These are phyloP conservation scores for Beauveria caledonica DNA, from an alignment of 2,329 filamentous ascomycete species.

Conservation along the genomic window DNA sequence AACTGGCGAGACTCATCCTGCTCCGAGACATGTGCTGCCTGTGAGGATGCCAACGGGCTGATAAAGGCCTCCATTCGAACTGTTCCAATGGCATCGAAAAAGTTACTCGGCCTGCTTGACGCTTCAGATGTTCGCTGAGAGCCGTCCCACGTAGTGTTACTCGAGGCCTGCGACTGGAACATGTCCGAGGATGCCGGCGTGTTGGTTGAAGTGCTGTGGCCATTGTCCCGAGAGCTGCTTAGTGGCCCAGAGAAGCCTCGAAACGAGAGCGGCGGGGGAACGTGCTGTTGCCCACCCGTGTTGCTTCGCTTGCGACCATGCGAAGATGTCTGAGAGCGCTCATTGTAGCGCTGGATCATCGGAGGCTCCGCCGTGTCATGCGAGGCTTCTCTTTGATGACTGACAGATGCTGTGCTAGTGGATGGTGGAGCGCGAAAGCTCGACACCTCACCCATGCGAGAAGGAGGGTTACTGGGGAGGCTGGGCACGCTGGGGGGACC, in stretches of 20 bases:
- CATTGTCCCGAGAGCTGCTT: conserved; percentile 33
- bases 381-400: conserved; percentile 39
- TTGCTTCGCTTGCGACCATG: conserved; percentile 86
- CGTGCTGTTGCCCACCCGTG: conserved; percentile 58
- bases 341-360: conserved; percentile 60
- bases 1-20: conserved; percentile 43
- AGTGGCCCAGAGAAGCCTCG: conserved; percentile 64
- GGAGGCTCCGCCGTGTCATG: conserved; percentile 63
- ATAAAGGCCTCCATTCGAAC: conserved; percentile 98
- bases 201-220: conserved; percentile 49
- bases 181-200: conserved; percentile 55
- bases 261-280: conserved; percentile 62
- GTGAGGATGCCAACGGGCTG: conserved; percentile 46
- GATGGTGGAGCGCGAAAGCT: conserved; percentile 33
- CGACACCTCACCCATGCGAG: conserved; percentile 27
- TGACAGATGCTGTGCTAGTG: conserved; percentile 28
- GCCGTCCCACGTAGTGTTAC: conserved; percentile 33
- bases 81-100: conserved; percentile 84
- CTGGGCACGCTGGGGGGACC: conserved; percentile 45
- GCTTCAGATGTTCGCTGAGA: conserved; percentile 49
- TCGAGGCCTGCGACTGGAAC: conserved; percentile 46
- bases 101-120: conserved; percentile 48
- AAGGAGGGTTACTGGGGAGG: conserved; percentile 29
- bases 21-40: conserved; percentile 38
- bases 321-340: conserved; percentile 37